Percentiles rank a stretch among this genome's conserved stretches.
phyloP scores from a whole-genome alignment of 768 basidiomycete species.

The Leucocoprinus leucothites region DNA sequence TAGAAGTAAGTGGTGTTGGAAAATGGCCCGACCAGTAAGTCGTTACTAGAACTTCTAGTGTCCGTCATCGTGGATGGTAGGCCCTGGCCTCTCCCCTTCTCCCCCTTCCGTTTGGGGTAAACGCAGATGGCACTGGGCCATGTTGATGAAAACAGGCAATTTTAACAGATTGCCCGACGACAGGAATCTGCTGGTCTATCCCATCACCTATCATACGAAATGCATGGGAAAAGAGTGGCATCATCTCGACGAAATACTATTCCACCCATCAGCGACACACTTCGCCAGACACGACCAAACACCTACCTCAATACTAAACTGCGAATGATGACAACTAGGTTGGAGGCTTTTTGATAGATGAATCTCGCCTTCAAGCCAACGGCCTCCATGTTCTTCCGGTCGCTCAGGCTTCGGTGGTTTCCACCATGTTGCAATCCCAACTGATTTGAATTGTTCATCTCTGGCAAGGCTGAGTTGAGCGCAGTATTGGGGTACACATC shows the following conservation, averaged over 20 bases:
- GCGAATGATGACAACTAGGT: conserved; percentile 14
- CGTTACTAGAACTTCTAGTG: too few relatives aligned
- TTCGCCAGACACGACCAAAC: not conserved
- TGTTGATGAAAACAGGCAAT: conserved; percentile 14
- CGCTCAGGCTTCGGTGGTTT: conserved; percentile 9
- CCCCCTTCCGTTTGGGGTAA: not conserved
- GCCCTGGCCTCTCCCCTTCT: not conserved
- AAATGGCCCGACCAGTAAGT: too few relatives aligned
- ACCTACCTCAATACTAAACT: conserved; percentile 17
- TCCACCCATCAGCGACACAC: not conserved
- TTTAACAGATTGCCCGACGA: conserved; percentile 7
- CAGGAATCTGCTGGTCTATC: not conserved
- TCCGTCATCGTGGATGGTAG: too few relatives aligned
- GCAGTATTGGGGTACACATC: not conserved
- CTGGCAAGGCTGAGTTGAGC: not conserved
- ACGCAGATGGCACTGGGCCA: conserved; percentile 12
- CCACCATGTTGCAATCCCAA: conserved; percentile 18
- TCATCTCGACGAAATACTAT: conserved; percentile 17
- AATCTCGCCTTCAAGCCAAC: conserved; percentile 21
- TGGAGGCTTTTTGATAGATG: conserved; percentile 17
- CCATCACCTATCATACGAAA: not conserved
- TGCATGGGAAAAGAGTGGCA: conserved; percentile 10
- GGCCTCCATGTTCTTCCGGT: conserved; percentile 1
- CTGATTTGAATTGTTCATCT: conserved; percentile 4
- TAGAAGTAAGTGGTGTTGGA: too few relatives aligned